phyloP scores from a whole-genome alignment of 306 rosid genomes.

The Alnus glutinosa region DNA sequence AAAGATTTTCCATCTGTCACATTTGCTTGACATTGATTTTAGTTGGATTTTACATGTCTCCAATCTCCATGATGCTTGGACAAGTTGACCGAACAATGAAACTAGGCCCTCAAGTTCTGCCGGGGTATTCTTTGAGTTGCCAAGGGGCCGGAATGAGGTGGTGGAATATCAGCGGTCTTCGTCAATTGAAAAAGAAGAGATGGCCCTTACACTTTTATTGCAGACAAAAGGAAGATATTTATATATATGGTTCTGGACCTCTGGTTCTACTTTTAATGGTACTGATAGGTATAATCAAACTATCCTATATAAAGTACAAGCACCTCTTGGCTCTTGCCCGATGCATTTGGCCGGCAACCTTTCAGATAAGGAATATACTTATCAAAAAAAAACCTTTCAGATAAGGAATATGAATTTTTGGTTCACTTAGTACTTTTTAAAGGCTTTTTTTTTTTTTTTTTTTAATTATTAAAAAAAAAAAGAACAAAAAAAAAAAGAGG shows the following conservation, averaged over 20 bases:
- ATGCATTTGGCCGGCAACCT: slow-evolving; percentile 12
- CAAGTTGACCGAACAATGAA: slow-evolving; percentile 35
- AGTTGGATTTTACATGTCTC: slow-evolving; percentile 29
- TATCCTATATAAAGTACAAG: slow-evolving; percentile 19
- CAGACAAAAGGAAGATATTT: slow-evolving; percentile 12
- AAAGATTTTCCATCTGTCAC: slow-evolving; percentile 4
- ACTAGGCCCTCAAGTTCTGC: slow-evolving; percentile 27
- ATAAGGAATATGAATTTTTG: not conserved
- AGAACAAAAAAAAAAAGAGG: too few relatives aligned
- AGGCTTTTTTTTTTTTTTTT: too few relatives aligned
- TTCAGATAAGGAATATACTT: not conserved
- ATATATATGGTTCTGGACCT: slow-evolving; percentile 19
- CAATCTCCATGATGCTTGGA: slow-evolving; percentile 39
- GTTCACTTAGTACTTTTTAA: too few relatives aligned
- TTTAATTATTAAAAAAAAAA: too few relatives aligned
- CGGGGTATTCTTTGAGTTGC: slow-evolving; percentile 30
- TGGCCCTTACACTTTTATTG: slow-evolving; percentile 21
- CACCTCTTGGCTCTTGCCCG: slow-evolving; percentile 17
- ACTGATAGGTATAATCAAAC: slow-evolving; percentile 10
- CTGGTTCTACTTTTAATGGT: slow-evolving; percentile 16
- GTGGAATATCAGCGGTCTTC: slow-evolving; percentile 30
- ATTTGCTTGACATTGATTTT: slow-evolving; percentile 26
- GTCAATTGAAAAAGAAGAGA: slow-evolving; percentile 28
- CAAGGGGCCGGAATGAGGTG: slow-evolving; percentile 2
- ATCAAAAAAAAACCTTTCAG: not conserved